Base-by-base conservation (phyloP, 1,284 basidiomycete genomes). In the Puccinia hordei region DNA sequence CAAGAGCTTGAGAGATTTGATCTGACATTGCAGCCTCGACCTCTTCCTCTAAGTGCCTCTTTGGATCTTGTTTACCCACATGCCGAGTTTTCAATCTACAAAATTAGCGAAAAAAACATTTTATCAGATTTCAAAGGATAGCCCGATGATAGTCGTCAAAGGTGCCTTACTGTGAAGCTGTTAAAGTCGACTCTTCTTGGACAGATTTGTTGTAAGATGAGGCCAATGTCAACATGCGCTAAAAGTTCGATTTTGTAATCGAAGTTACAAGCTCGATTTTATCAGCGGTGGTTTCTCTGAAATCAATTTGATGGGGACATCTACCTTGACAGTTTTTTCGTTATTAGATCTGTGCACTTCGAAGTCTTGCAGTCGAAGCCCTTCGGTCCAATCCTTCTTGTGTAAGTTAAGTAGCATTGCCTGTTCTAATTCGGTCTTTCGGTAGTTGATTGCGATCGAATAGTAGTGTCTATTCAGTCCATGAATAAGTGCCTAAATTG, bases 351-450 rank as follows among this genome's bases (percentile, higher is more conserved):
- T 93, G 86, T 94, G 92, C 78, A 89, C 86, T 86, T 92, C 90
- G 87, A 97, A 97, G 87, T 98, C 94, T 79, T 90, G 89, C 84
- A 98, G 85, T 86, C 92, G 93, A 83, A 98, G 88, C 2, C 95
- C 95, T 86, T 98, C 94, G 10, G 95, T 98, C 95, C 95, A 98
- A 84, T 96, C 95, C 84, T 94, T 89, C 87, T 97, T 98, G 88
- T 98, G 95, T 84, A 98, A 87, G 86, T 98, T 98, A 91, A 97
- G 93, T 83, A 98, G 87, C 95, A 98, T 98, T n/a, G 92, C 90
- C 86, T 98, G 95, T 87, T 98, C 95, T 13, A 95, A 90, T 85
- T 97, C 95, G 27, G 94, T 96, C 88, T 98, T 98, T 83, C 94
- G 91, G 87, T 97, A 98, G 85, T 95, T 94, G 82, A 98, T 95